A percentile compares a stretch with the other conserved stretches of the same genome.
phyloP scores from a whole-genome alignment of 148 eudicot genomes.

The Gaultheria prostrata region DNA sequence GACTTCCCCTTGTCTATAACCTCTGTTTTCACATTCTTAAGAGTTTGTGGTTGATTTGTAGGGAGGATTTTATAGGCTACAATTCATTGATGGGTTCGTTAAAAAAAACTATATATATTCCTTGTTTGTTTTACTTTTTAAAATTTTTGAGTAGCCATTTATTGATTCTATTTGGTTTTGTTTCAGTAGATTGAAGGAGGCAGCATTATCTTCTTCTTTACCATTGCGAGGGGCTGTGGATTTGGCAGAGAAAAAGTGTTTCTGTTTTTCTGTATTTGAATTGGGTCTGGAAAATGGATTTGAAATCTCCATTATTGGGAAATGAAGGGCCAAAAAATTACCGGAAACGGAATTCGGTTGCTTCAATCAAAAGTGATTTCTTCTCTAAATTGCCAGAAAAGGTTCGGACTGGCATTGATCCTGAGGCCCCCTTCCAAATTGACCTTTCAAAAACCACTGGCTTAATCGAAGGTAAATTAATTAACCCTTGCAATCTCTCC shows the following conservation, averaged over 20 bases:
- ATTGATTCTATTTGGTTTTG: background rate
- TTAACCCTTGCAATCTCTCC: background rate
- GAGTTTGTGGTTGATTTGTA: background rate
- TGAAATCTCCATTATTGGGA: slow-evolving; percentile 45
- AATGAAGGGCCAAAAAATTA: slow-evolving; percentile 13
- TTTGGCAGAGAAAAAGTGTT: background rate
- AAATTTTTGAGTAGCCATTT: background rate
- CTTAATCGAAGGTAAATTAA: slow-evolving; percentile 50
- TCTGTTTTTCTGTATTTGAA: background rate
- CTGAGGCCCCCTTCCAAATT: slow-evolving; percentile 61
- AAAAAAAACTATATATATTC: background rate
- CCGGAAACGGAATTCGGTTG: slow-evolving; percentile 29
- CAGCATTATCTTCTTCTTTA: background rate
- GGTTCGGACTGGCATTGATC: slow-evolving; percentile 56
- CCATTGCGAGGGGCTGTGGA: background rate
- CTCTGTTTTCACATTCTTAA: background rate
- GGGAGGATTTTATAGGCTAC: background rate
- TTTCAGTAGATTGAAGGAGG: background rate
- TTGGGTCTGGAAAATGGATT: slow-evolving; percentile 25
- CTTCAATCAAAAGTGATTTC: slow-evolving; percentile 49
- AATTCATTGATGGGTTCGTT: background rate
- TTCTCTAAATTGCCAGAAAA: slow-evolving; percentile 71
- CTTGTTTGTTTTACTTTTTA: background rate
- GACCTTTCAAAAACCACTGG: slow-evolving; percentile 57
- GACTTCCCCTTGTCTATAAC: background rate